phyloP scores from a whole-genome alignment of 148 eudicot genomes.

The Amaranthus hypochondriacus region DNA sequence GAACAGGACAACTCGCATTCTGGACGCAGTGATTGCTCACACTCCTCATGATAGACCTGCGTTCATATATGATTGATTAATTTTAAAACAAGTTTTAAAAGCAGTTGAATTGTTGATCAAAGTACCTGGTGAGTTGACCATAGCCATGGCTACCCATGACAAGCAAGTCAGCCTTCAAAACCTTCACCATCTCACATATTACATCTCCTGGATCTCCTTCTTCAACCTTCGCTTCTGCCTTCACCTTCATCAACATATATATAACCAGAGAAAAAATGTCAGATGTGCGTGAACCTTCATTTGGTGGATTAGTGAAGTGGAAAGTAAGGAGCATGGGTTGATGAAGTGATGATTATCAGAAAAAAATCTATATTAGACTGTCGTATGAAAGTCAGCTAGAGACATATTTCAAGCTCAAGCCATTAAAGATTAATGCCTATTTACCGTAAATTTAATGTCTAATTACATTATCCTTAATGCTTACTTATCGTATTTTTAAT shows the following conservation, averaged over 20 bases:
- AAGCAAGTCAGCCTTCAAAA: constrained; percentile 46
- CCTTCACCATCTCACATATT: constrained; percentile 60
- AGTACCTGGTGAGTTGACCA: constrained; percentile 58
- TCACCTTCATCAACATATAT: constrained; percentile 33
- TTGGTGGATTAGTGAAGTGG: too few species aligned
- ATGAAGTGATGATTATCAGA: too few species aligned
- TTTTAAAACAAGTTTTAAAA: neutral
- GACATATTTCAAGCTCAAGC: too few species aligned
- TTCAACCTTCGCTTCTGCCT: constrained; percentile 48
- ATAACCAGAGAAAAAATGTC: too few species aligned
- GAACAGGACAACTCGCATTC: constrained; percentile 63
- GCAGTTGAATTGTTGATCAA: neutral
- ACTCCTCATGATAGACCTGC: constrained; percentile 66
- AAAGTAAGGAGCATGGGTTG: too few species aligned
- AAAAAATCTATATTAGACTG: too few species aligned
- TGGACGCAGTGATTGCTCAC: constrained; percentile 81
- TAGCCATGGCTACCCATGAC: constrained; percentile 83
- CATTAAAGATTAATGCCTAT: too few species aligned
- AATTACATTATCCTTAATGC: too few species aligned
- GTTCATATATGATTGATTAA: neutral
- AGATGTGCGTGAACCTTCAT: too few species aligned
- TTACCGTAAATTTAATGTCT: too few species aligned
- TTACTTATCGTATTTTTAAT: too few species aligned
- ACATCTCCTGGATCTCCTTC: constrained; percentile 71
- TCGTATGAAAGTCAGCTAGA: too few species aligned